Conservation (phyloP, 2,329 filamentous ascomycete species). For the Periconia macrospinosa region DNA sequence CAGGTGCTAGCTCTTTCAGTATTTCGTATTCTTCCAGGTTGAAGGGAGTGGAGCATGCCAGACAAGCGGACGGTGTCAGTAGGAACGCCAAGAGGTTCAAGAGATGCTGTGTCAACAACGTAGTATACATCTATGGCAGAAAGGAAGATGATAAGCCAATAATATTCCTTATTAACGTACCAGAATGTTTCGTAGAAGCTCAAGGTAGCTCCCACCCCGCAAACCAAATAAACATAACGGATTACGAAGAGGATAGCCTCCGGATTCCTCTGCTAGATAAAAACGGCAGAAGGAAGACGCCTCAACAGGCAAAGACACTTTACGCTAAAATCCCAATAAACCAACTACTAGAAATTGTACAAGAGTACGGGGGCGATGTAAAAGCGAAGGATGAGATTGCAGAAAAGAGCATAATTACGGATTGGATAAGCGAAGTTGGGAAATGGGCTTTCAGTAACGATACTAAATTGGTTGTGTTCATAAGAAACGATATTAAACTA, state of each 20-base stretch:
- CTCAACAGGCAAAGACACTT: not conserved
- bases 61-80: too few relatives aligned
- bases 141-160: too few relatives aligned
- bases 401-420: constrained; percentile 14
- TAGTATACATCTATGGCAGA: too few relatives aligned
- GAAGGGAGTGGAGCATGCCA: too few relatives aligned
- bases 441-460: constrained; percentile 2
- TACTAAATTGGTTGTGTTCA: too few relatives aligned
- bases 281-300: not conserved
- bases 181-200: too few relatives aligned
- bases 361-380: constrained; percentile 12
- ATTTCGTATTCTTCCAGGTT: constrained; percentile 85
- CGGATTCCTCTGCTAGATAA: not conserved
- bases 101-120: too few relatives aligned
- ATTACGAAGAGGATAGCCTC: not conserved
- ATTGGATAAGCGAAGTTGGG: constrained; percentile 18
- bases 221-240: not conserved
- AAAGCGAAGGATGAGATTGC: constrained; percentile 9
- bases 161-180: too few relatives aligned
- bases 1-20: constrained; percentile 65
- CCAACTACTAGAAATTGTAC: constrained; percentile 12
- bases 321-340: not conserved
- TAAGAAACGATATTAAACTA: too few relatives aligned
- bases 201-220: too few relatives aligned
- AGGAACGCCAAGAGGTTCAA: too few relatives aligned